Conservation (phyloP, 139 green algal species). For the Pleodorina starrii region DNA sequence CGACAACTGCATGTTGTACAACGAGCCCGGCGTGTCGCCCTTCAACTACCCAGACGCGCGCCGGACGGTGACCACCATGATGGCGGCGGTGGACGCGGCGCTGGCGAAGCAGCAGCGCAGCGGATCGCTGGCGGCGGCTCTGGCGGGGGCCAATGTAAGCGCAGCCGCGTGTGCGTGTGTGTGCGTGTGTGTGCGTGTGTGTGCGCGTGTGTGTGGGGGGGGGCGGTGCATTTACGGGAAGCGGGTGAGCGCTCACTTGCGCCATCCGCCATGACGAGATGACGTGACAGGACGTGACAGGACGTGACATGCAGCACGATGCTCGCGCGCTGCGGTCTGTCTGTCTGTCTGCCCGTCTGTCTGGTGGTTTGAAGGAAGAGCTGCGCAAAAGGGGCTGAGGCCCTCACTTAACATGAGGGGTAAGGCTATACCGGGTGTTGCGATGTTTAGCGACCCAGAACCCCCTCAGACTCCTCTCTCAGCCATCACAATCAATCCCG, state of each 20-base stretch:
- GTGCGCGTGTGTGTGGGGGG: background rate
- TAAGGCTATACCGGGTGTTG: too few relatives aligned
- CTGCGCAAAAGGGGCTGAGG: too few relatives aligned
- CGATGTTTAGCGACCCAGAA: too few relatives aligned
- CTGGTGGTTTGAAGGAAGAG: too few relatives aligned
- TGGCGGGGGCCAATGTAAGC: background rate
- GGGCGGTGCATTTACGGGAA: background rate
- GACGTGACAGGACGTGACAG: background rate
- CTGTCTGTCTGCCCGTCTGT: background rate
- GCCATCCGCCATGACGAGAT: background rate
- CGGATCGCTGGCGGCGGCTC: background rate
- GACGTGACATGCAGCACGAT: background rate
- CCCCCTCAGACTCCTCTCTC: too few relatives aligned
- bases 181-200: background rate
- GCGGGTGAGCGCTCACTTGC: background rate
- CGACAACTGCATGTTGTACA: constrained; percentile 41
- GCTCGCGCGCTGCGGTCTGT: background rate
- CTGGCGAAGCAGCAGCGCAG: background rate
- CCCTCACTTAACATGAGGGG: too few relatives aligned
- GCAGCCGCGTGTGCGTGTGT: too few relatives aligned
- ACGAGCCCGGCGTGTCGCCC: constrained; percentile 9
- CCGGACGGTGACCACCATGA: background rate
- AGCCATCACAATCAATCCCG: too few relatives aligned
- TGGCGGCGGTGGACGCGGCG: background rate
- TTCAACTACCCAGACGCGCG: background rate